Evolutionary conservation across 805 yeast species (phyloP).

Genomic region (Metschnikowia anglica): DNA sequence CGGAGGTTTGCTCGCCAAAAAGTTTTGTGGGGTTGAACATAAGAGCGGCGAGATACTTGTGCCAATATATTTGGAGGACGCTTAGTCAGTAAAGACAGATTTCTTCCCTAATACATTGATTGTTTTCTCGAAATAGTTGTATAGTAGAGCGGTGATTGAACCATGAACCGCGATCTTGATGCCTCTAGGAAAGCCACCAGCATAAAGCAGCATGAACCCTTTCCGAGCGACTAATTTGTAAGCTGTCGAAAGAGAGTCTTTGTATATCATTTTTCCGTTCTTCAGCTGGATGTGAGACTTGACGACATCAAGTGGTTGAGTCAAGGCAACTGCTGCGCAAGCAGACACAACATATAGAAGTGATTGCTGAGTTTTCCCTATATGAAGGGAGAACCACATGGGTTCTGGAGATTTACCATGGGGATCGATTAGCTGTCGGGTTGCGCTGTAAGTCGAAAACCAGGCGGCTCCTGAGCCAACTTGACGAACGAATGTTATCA

Average conservation of each 20-base stretch:
- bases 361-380: slow-evolving; percentile 38
- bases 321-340: slow-evolving; percentile 66
- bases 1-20: slow-evolving; percentile 59
- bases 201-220: slow-evolving; percentile 34
- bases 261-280: slow-evolving; percentile 56
- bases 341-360: slow-evolving; percentile 63
- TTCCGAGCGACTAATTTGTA: slow-evolving; percentile 25
- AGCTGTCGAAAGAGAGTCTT: slow-evolving; percentile 52
- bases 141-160: slow-evolving; percentile 63
- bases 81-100: slow-evolving; percentile 21
- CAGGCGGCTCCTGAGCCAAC: slow-evolving; percentile 75
- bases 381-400: slow-evolving; percentile 47
- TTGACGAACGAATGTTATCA: slow-evolving; percentile 82
- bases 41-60: slow-evolving; percentile 49
- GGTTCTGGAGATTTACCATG: slow-evolving; percentile 31
- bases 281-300: slow-evolving; percentile 85
- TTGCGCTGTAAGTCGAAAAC: slow-evolving; percentile 76
- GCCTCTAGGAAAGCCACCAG: slow-evolving; percentile 56
- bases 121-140: slow-evolving; percentile 50
- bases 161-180: slow-evolving; percentile 71
- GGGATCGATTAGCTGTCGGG: slow-evolving; percentile 70
- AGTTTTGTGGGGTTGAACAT: slow-evolving; percentile 56
- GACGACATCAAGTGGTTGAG: slow-evolving; percentile 87
- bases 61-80: slow-evolving; percentile 46
- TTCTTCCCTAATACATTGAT: slow-evolving; percentile 18